Conservation (phyloP, 108 stramenopile species). For the Stephanodiscus triporus region DNA sequence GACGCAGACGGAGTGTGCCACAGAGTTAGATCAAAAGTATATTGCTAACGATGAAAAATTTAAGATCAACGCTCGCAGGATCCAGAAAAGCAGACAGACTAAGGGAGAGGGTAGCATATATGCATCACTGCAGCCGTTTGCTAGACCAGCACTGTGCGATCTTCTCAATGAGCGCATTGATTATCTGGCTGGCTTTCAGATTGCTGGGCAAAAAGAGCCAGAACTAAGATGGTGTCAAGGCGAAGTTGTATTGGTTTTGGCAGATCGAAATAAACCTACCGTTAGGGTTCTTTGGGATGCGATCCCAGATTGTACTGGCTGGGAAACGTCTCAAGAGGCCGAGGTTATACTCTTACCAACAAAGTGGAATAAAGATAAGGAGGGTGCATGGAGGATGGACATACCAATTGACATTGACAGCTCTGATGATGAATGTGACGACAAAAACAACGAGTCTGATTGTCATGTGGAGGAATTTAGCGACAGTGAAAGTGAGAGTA, state of each 20-base stretch:
- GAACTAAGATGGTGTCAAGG: conserved; percentile 11
- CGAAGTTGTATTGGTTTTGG: neutral
- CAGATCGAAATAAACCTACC: neutral
- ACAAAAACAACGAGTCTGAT: neutral
- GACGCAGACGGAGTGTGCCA: neutral
- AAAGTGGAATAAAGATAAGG: conserved; percentile 3
- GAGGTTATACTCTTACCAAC: neutral
- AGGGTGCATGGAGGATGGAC: conserved; percentile 8
- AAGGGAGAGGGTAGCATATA: conserved; percentile 2
- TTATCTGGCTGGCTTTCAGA: neutral
- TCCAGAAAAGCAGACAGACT: neutral
- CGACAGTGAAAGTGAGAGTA: neutral
- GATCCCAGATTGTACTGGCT: neutral
- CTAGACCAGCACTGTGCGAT: neutral
- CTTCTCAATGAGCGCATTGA: neutral
- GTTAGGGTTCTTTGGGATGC: neutral
- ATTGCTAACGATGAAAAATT: neutral
- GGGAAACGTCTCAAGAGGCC: neutral
- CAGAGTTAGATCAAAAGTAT: too few relatives aligned
- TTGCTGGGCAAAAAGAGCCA: neutral
- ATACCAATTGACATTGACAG: neutral
- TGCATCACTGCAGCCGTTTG: neutral
- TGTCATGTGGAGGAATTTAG: neutral
- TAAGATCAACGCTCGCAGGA: neutral
- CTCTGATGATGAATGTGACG: neutral